Evolutionary conservation across 768 basidiomycete species (phyloP).

Genomic region (Mycena galericulata): DNA sequence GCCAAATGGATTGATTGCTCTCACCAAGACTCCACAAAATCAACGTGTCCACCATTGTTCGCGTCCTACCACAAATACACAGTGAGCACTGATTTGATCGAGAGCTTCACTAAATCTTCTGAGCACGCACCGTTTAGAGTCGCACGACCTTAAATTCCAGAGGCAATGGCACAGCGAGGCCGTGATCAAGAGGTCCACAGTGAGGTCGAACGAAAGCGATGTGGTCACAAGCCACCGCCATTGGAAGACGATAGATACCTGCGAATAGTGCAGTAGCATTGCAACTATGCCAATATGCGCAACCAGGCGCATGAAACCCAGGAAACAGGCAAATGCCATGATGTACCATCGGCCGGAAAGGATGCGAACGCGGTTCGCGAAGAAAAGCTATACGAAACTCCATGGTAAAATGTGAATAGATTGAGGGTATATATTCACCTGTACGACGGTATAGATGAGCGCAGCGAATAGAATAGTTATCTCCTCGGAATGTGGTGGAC

Average conservation of each 20-base stretch:
- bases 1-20: neutral
- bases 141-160: neutral
- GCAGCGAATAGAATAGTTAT: neutral
- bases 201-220: neutral
- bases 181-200: constrained; percentile 13
- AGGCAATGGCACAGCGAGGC: constrained; percentile 8
- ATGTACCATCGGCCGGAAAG: neutral
- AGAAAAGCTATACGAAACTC: neutral
- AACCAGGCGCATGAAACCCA: neutral
- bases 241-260: neutral
- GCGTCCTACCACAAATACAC: neutral
- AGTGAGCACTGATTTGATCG: too few species aligned
- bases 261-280: neutral
- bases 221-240: constrained; percentile 11
- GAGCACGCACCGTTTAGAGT: neutral
- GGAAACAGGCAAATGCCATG: neutral
- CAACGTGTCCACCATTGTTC: neutral
- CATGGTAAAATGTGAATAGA: neutral
- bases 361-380: constrained; percentile 1
- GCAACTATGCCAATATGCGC: neutral
- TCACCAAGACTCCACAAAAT: constrained; percentile 2
- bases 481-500: neutral
- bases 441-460: neutral
- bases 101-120: too few species aligned
- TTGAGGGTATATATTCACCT: too few species aligned